Base-by-base conservation (phyloP, 2,329 filamentous ascomycete genomes). In the Aspergillus sp. region DNA sequence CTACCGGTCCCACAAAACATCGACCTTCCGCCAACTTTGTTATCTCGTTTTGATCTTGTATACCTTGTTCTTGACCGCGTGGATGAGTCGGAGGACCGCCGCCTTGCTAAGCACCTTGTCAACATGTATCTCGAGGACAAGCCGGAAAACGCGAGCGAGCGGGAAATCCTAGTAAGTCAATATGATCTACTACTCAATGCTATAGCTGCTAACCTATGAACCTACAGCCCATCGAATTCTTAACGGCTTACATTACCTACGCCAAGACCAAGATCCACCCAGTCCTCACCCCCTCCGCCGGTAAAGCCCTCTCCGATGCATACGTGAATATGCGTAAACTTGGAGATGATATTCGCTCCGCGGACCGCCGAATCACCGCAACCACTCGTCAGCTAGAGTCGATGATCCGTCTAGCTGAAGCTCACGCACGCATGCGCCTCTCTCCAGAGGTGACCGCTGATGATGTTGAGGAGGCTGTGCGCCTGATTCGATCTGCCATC, bases 1-100 rank as follows among this genome's bases (percentile, higher is more conserved):
- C 79, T 99, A 23, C 93, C 95, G 0, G 95, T 99, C 14, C 95
- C 95, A 3, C 93, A 98, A 69, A 99, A 99, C 75, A 99, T 99
- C 67, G 95, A 99, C 70, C 85, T 99, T 8, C 95, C 95, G 0
- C 95, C 95, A 0, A 99, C 95, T 0, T 82, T 99, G 6, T 84
- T 99, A 52, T 97, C 93, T 5, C 89, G 95, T 81, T 99, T 99
- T 72, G 95, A 99, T 73, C 81, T 99, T 6, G 93, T 99, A 51
- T 99, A 99, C 71, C 86, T 99, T 1, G 95, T 99, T 44, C 86
- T 99, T 48, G 95, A 99, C 73, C 90, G 90, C 7, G 88, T 96
- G 51, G 93, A 98, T 69, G 95, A 98, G 77, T 89, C 90, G 70
- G 88, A 84, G 55, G 95, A 99, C 74, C 89, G 93, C 61, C 87